phyloP scores from a whole-genome alignment of 2,329 filamentous ascomycete genomes.

The Helicocarpus griseus region DNA sequence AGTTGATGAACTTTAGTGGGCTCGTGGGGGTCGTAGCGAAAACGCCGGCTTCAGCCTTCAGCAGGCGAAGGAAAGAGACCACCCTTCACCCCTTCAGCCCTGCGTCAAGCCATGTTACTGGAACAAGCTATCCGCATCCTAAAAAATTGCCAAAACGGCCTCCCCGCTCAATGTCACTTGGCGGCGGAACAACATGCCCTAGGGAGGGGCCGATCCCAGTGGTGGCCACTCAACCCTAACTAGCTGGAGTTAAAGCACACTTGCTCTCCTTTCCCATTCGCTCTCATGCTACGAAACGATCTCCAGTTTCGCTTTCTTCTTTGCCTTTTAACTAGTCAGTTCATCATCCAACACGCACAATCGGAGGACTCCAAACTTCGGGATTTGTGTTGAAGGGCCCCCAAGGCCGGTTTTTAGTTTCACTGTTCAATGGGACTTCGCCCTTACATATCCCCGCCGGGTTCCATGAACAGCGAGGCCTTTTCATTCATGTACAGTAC shows the following conservation, averaged over 20 bases:
- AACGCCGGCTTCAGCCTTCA: too few relatives aligned
- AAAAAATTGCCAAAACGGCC: neutral
- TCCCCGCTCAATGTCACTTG: neutral
- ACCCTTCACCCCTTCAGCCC: neutral
- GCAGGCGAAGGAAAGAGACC: neutral
- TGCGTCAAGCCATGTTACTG: neutral
- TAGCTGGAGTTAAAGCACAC: neutral
- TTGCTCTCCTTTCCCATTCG: neutral
- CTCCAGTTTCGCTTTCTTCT: neutral
- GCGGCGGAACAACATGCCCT: neutral
- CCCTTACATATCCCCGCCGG: neutral
- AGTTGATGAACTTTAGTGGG: neutral
- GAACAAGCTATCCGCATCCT: neutral
- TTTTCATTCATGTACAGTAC: neutral
- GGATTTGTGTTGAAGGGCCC: neutral
- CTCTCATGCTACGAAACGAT: neutral
- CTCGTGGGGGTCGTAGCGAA: too few relatives aligned
- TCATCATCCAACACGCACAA: neutral
- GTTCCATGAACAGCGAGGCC: neutral
- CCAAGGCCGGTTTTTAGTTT: neutral
- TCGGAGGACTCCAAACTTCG: neutral
- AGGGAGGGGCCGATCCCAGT: neutral
- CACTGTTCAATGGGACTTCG: neutral
- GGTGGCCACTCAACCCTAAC: neutral
- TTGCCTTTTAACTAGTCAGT: neutral